These are phyloP conservation scores for Diaporthe vexans DNA, from an alignment of 2,329 filamentous ascomycete genomes.

Conservation along the genomic window DNA sequence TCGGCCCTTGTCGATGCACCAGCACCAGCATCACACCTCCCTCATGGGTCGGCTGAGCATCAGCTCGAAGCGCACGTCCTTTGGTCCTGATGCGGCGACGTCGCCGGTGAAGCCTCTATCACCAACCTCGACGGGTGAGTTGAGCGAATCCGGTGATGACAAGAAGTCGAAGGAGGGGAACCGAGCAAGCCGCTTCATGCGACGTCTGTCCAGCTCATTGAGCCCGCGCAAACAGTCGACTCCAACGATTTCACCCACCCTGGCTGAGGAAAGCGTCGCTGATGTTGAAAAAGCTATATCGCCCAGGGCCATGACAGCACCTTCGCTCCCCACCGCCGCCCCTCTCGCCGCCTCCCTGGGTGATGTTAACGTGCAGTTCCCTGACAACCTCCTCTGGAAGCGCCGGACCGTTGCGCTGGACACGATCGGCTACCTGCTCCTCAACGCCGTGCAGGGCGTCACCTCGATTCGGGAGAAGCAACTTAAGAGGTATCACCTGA, in stretches of 20 bases:
- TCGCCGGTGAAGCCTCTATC: conserved; percentile 51
- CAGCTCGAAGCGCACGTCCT: conserved; percentile 70
- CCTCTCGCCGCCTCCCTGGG: conserved; percentile 64
- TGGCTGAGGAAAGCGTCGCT: conserved; percentile 62
- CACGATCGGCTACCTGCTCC: conserved; percentile 83
- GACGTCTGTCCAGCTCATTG: conserved; percentile 69
- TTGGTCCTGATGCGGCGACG: conserved; percentile 59
- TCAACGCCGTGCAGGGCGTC: conserved; percentile 77
- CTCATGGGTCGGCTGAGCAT: conserved; percentile 75
- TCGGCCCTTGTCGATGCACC: conserved; percentile 63
- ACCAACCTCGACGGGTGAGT: conserved; percentile 59
- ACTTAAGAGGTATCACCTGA: conserved; percentile 85
- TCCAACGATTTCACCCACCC: conserved; percentile 64
- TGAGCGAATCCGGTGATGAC: conserved; percentile 63
- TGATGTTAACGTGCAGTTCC: conserved; percentile 97
- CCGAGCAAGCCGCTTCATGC: conserved; percentile 70
- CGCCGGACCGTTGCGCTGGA: conserved; percentile 90
- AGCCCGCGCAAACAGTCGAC: conserved; percentile 61
- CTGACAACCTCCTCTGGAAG: conserved; percentile 97
- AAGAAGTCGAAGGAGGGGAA: conserved; percentile 56
- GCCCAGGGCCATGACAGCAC: conserved; percentile 42
- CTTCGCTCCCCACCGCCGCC: conserved; percentile 36
- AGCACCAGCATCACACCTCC: conserved; percentile 59
- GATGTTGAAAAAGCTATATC: conserved; percentile 47
- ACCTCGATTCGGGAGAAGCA: conserved; percentile 61